phyloP scores from a whole-genome alignment of 2,329 filamentous ascomycete genomes.

The Fusarium coicis region DNA sequence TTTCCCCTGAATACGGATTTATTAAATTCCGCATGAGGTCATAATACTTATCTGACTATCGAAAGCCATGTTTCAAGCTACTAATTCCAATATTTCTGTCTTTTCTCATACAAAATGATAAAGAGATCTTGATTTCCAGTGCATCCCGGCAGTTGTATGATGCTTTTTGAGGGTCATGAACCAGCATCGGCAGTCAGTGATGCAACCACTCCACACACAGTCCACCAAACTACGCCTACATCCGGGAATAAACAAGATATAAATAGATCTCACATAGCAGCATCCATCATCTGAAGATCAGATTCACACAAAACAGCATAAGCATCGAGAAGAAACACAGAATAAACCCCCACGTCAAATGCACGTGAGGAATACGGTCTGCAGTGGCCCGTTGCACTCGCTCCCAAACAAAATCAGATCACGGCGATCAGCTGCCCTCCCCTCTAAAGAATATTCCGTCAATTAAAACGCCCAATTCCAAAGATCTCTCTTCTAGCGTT shows the following conservation, averaged over 20 bases:
- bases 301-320: neutral
- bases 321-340: neutral
- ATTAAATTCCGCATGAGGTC: neutral
- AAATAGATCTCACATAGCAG: neutral
- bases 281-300: neutral
- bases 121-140: neutral
- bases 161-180: neutral
- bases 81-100: neutral
- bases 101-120: neutral
- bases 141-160: neutral
- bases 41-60: neutral
- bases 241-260: conserved; percentile 2
- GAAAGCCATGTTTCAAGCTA: neutral
- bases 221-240: neutral
- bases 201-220: neutral
- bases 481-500: neutral
- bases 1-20: neutral
- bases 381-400: conserved; percentile 34
- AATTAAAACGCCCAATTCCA: neutral
- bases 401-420: conserved; percentile 7
- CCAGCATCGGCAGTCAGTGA: neutral
- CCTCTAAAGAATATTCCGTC: conserved; percentile 8
- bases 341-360: conserved; percentile 23
- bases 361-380: conserved; percentile 39
- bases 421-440: conserved; percentile 9